Base-by-base conservation (phyloP, 192 early-diverging fungal species). In the Umbelopsis vinacea region DNA sequence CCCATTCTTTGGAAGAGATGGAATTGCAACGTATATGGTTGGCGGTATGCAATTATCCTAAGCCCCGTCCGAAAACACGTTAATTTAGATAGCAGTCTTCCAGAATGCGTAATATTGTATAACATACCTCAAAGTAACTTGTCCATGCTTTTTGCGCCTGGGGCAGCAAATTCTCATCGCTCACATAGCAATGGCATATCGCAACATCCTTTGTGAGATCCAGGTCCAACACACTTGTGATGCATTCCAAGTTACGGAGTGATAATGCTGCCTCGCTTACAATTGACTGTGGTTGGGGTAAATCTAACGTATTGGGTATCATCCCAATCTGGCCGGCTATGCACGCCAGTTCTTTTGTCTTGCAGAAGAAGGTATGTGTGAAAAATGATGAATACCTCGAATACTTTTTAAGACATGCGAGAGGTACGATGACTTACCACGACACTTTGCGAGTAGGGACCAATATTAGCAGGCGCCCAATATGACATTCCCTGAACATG, bases 381-480 rank as follows among this genome's bases (percentile, higher is more conserved):
- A 43, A 7, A 4, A 12, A 12, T 11, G 11, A 11, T 43, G 2
- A 11, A 1, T 4, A 43, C 40, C 6, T 43, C 40, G 1, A 43
- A 43, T 6, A 29, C 29, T 29, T 29, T 29, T 29, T 29, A 29
- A 29, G 29, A 29, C 29, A 29, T 29, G 3, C 29, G 29, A 29
- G 29, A 29, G 29, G 29, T 29, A 3, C 29, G 29, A 29, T 29
- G 5, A 76, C 74, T 54, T 81, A 91, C 89, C 76, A 84, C 79
- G 26, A 83, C 85, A 17, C 87, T 84, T 76, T 95, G 93, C 14
- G 89, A 91, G 76, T 95, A 95, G 22, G 93, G 93, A 23, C 93
- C 93, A 74, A 95, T 94, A 70, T 95, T 95, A 26, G 93, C 92
- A 29, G 93, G 93, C 10, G 93, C 93, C 93, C 93, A 95, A 75